Evolutionary conservation across 2,329 filamentous ascomycete species (phyloP), one percentile per base, ranked within the genome.

Genomic region (Cercospora beticola): DNA sequence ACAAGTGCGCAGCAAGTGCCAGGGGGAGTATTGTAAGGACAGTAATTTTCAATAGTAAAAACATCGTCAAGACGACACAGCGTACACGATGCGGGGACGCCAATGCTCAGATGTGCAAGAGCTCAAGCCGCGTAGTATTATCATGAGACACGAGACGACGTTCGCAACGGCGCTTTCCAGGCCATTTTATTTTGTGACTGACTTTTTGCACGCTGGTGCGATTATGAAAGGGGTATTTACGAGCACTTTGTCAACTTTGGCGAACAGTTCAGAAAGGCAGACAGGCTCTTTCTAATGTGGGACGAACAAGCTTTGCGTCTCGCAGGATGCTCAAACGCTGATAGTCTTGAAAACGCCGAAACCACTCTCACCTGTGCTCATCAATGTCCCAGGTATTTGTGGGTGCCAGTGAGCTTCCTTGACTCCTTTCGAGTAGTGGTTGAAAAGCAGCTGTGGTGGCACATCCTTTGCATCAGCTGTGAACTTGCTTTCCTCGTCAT

Each of bases 341-440:
- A 81, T 81, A 9, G 79, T 81, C 74, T 79, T 81, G 70, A 81
- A 80, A 16, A 80, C 78, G 28, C 87, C 86, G 81, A 99, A 97
- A 62, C 89, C 89, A 81, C 90, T 90, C 76, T 93, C 91, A 9
- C 95, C 95, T 0, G 95, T 99, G 1, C 93, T 93, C 82, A 98
- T 90, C 70, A 98, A 82, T 36, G 89, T 89, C 31, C 95, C 95
- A 0, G 93, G 92, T 78, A 98, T 97, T 83, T 99, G 95, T 36
- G 91, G 92, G 82, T 98, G 94, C 94, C 95, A 99, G 82, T 99
- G 95, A 43, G 94, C 83, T 82, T 99, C 95, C 87, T 97, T 98
- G 66, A 93, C 93, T 75, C 92, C 90, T 76, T 96, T 91, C 84
- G 96, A 93, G 79, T 97, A 97, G 82, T 99, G 95, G 77, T 97